Base-by-base conservation (phyloP, 1,139 yeast genomes). In the Hemisphaericaspora subhashii region DNA sequence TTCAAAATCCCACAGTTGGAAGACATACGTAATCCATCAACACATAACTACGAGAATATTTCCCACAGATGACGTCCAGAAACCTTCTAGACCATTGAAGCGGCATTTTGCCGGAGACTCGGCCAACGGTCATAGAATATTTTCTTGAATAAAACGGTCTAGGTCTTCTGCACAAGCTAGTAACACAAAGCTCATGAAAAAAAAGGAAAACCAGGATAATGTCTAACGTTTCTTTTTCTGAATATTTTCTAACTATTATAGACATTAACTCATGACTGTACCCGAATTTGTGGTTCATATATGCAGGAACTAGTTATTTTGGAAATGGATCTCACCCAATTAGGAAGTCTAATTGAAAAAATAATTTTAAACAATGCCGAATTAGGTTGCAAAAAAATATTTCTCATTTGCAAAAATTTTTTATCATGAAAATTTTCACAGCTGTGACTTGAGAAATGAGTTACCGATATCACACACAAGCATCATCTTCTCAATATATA, bases 331-430 rank as follows among this genome's bases (percentile, higher is more conserved):
- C 31, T 27, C 9, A 27, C 31, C 20, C 12, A 16, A 27, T 27
- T 27, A 5, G 31, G 31, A 27, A 27, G 11, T 8, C 21, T 16
- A 15, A 27, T 27, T 27, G 11, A 27, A 27, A 27, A 15, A 27
- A 27, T 27, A n/a, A 27, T 13, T 16, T 27, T 12, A 10, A 27
- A 27, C 20, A 27, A 27, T 27, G 29, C 16, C 12, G 11, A n/a
- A n/a, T n/a, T n/a, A 16, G 31, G 31, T 27, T 27, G 31, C 31
- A 27, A 27, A 27, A 27, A 27, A 27, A 15, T 15, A 27, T 12
- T 27, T 16, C 15, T 15, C 20, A 27, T n/a, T 6, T 15, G 3
- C 20, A 14, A 15, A 4, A 27, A 27, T 27, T 11, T 27, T 22
- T 22, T n/a, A 6, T 10, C 7, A 15, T 15, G 15, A 27, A 6